These are phyloP conservation scores for Gossypium thurberi DNA, from an alignment of 345 rosid genomes.

Conservation along the genomic window DNA sequence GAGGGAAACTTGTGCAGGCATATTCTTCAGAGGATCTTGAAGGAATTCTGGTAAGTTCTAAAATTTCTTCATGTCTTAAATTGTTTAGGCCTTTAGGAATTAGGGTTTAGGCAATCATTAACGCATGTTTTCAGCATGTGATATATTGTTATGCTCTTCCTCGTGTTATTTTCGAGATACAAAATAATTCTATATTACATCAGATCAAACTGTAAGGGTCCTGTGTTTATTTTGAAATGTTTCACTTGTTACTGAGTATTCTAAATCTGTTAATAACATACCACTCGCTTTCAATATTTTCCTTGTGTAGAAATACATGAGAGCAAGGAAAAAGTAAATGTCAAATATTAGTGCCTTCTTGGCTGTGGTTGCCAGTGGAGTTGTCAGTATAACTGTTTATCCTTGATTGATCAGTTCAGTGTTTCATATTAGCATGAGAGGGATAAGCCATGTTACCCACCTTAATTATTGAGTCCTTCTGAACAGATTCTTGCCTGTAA, in stretches of 20 bases:
- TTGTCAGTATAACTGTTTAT: neutral
- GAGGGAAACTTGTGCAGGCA: constrained; percentile 72
- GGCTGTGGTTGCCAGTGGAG: neutral
- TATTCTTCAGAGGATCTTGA: constrained; percentile 85
- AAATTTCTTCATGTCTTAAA: neutral
- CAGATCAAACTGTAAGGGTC: neutral
- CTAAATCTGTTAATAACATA: neutral
- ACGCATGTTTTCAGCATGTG: neutral
- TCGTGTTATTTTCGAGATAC: neutral
- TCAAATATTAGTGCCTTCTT: neutral
- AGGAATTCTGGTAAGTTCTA: constrained; percentile 76
- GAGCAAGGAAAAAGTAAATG: neutral
- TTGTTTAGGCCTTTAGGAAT: no score
- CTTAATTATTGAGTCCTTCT: neutral
- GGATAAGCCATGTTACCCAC: no score
- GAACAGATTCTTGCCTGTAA: neutral
- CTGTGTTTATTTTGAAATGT: neutral
- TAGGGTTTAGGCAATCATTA: no score
- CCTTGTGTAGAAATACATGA: neutral
- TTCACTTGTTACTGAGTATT: neutral
- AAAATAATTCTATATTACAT: neutral
- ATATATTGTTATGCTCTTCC: neutral
- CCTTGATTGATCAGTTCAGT: neutral
- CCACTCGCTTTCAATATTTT: neutral
- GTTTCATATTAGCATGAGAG: neutral